phyloP scores from a whole-genome alignment of 768 basidiomycete genomes.

The Auriscalpium orientale region DNA sequence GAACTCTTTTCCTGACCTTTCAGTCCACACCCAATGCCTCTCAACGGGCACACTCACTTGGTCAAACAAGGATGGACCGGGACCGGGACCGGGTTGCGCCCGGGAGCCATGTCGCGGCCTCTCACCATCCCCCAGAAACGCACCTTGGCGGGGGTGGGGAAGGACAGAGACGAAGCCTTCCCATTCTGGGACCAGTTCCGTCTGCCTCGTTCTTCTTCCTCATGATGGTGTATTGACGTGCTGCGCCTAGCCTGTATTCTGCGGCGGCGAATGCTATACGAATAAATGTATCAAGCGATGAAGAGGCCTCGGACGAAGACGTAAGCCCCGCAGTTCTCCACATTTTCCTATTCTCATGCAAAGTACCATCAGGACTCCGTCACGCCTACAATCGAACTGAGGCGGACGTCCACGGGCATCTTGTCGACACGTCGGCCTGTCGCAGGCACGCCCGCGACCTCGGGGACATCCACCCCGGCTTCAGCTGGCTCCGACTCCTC shows the following conservation, averaged over 20 bases:
- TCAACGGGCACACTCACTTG: constrained; percentile 67
- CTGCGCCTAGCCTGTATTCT: constrained; percentile 54
- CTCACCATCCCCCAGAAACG: constrained; percentile 79
- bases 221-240: too few relatives aligned
- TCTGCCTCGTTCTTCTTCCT: background rate
- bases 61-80: constrained; percentile 85
- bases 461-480: constrained; percentile 31
- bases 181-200: constrained; percentile 95
- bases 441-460: constrained; percentile 40
- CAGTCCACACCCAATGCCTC: constrained; percentile 38
- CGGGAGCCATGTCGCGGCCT: constrained; percentile 72
- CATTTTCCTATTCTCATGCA: too few relatives aligned
- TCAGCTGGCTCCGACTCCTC: constrained; percentile 24
- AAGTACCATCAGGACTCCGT: background rate
- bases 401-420: constrained; percentile 68
- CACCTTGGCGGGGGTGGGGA: constrained; percentile 79
- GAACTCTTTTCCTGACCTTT: too few relatives aligned
- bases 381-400: constrained; percentile 25
- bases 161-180: constrained; percentile 90
- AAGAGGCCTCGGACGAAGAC: constrained; percentile 19
- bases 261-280: constrained; percentile 80
- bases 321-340: too few relatives aligned
- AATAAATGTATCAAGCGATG: constrained; percentile 52
- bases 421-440: constrained; percentile 62
- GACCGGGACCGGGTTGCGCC: constrained; percentile 75